Evolutionary conservation across 2,329 filamentous ascomycete species (phyloP).

Genomic region (Phoma herbarum): DNA sequence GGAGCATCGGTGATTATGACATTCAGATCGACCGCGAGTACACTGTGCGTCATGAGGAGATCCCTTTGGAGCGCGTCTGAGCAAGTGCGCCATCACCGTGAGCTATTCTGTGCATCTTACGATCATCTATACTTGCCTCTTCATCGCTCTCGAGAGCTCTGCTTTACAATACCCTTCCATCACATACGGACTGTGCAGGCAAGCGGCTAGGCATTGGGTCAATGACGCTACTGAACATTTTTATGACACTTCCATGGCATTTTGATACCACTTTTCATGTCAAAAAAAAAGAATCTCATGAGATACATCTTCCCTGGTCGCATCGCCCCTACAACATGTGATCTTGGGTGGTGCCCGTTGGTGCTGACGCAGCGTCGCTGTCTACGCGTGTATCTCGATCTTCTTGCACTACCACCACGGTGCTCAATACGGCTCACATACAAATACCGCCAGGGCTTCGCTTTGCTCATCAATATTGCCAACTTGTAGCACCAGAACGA

Average conservation of each 20-base stretch:
- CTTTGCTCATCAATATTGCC: neutral
- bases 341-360: neutral
- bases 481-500: neutral
- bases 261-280: conserved; percentile 1
- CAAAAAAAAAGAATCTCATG: neutral
- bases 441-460: neutral
- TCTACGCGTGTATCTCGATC: neutral
- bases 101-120: neutral
- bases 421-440: neutral
- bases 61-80: conserved; percentile 20
- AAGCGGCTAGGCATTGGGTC: neutral
- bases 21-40: conserved; percentile 39
- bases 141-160: neutral
- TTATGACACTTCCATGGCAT: neutral
- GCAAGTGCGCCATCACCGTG: neutral
- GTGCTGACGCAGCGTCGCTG: neutral
- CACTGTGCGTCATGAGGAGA: conserved; percentile 26
- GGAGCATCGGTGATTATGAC: conserved; percentile 17
- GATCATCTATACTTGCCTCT: neutral
- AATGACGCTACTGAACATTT: neutral
- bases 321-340: neutral
- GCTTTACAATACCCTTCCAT: conserved; percentile 8
- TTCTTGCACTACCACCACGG: conserved; percentile 8
- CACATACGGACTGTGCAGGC: neutral
- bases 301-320: neutral